Base-by-base conservation (phyloP, 129 eudicot species). In the Helichrysum umbraculigerum region DNA sequence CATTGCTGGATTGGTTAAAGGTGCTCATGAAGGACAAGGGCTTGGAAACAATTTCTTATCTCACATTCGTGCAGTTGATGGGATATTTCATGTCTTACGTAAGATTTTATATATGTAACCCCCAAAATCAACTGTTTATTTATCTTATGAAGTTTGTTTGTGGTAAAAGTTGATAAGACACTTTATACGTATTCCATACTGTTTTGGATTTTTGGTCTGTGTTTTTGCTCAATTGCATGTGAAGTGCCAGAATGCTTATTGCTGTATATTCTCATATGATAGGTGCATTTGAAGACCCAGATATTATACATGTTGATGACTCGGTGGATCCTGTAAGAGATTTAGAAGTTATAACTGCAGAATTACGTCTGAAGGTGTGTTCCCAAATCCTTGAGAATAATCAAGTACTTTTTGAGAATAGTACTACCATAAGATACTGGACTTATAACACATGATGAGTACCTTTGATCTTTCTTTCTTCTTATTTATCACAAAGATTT, bases 31-130 rank as follows among this genome's bases (percentile, higher is more conserved):
- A 86, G 99, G 99, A 76, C 97, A 95, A 82, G 99, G 99, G 64
- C 86, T 95, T 82, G 99, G 99, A 67, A 95, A 95, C 89, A 95
- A 83, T 81, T 95, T 95, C 81, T 86, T 95, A 68, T 95, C 99
- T 47, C 99, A 95, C 87, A 95, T 95, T 70, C 97, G 99, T 51
- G 99, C 99, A 41, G 99, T 95, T 74, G 99, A 95, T 91, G 99
- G 99, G 80, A 95, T 95, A 65, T 95, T 95, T 71, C 99, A 95
- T 80, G 99, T 95, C 58, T 72, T 91, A 86, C 99, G 99, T 95
- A 89, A 86, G 96, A 75, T 83, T 62, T 1, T 35, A 33, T 67
- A 67, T 42, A n/a, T 44, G 16, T 78, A 22, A 14, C 51, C 77
- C 21, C 33, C 1, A 19, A n/a, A 30, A 60, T 30, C 20, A 10